Conservation (phyloP, 345 rosid species). For the Citrus inodora region DNA sequence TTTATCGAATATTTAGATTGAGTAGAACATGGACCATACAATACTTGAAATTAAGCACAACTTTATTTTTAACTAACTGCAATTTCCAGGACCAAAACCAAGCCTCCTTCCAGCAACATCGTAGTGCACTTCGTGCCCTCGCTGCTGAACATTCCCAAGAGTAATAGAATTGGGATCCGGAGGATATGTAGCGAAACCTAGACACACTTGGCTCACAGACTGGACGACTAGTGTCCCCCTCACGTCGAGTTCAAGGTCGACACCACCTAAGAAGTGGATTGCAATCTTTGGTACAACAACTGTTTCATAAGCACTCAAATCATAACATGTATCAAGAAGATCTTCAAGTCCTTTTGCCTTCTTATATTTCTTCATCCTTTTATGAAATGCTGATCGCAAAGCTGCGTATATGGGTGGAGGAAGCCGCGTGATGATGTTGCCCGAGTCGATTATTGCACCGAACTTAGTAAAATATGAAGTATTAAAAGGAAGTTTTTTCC, state of each 20-base stretch:
- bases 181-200: slow-evolving; percentile 9
- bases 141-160: not conserved
- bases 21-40: too few species aligned
- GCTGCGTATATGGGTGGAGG: not conserved
- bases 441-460: slow-evolving; percentile 27
- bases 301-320: too few species aligned
- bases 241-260: slow-evolving; percentile 11
- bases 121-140: not conserved
- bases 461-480: not conserved
- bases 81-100: too few species aligned
- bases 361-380: too few species aligned
- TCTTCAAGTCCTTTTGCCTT: too few species aligned
- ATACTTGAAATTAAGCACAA: too few species aligned
- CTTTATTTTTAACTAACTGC: too few species aligned
- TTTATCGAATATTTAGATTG: too few species aligned
- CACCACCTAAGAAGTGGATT: slow-evolving; percentile 12
- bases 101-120: not conserved
- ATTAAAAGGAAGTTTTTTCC: not conserved
- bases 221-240: not conserved
- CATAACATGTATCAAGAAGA: too few species aligned
- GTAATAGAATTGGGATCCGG: not conserved
- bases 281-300: too few species aligned
- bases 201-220: not conserved
- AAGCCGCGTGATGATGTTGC: slow-evolving; percentile 15
- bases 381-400: not conserved